Base-by-base conservation (phyloP, 164 flowering plant species). In the Vitis vinifera region DNA sequence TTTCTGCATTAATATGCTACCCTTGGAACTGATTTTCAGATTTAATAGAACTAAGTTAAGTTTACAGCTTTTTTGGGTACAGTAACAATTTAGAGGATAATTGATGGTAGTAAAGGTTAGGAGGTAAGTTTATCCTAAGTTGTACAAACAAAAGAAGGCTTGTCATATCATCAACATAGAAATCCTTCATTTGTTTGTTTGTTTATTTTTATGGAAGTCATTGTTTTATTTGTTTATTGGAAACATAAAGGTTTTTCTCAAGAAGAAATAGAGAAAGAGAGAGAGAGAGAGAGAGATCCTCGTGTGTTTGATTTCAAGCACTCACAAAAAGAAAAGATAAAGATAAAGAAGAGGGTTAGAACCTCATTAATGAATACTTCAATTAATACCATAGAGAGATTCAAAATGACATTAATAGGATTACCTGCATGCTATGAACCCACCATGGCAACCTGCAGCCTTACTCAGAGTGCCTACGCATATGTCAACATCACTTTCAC, bases 351-450 rank as follows among this genome's bases (percentile, higher is more conserved):
- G 10, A 58, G 23, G 27, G 27, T 3, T n/a, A 16, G 29, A n/a
- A 59, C 29, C 29, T 59, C 9, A 61, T 15, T 17, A 23, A 59
- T 51, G 37, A 62, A 9, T 52, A 44, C 6, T 44, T 51, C 60
- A 55, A 62, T 61, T 61, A 27, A 51, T 59, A 29, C 37, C 10
- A 23, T 49, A 31, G 9, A 63, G 9, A 51, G 52, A 63, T 3
- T 27, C 51, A 23, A 61, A 17, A 63, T 29, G 14, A 51, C 11
- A 31, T 23, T 31, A 60, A 65, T 16, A 60, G 14, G 57, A 37
- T 71, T 78, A 91, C 99, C 99, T 95, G 97, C 99, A 91, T 51
- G 99, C 90, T 31, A 95, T 83, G 74, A 91, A 95, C 65, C 99
- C 99, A 72, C 98, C 99, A 71, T 83, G 91, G 79, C 97, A 91